Evolutionary conservation across 2,329 filamentous ascomycete species (phyloP).

Genomic region (Davidsoniella virescens): DNA sequence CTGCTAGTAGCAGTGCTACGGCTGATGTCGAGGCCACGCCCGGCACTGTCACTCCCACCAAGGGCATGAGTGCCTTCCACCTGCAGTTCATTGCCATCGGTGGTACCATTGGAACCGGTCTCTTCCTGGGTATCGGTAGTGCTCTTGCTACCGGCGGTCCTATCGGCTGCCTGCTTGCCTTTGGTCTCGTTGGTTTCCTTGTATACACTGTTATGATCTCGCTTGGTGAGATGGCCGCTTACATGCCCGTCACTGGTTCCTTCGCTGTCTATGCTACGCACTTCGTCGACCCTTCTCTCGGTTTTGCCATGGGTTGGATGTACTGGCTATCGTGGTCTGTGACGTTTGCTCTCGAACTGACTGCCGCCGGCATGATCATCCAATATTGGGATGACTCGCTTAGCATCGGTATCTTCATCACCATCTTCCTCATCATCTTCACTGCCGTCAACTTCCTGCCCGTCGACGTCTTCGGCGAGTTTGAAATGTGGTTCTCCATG

Average conservation of each 20-base stretch:
- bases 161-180: constrained; percentile 50
- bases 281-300: constrained; percentile 56
- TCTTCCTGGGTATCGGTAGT: constrained; percentile 52
- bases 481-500: constrained; percentile 63
- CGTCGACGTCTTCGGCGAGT: constrained; percentile 56
- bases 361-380: constrained; percentile 56
- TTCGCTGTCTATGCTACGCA: constrained; percentile 63
- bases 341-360: constrained; percentile 58
- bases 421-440: constrained; percentile 56
- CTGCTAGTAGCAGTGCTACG: background rate
- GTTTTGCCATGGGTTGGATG: constrained; percentile 68
- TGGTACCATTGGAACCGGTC: constrained; percentile 55
- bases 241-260: constrained; percentile 58
- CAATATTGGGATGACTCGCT: constrained; percentile 53
- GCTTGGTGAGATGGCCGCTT: constrained; percentile 59
- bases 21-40: background rate
- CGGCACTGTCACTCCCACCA: constrained; percentile 2
- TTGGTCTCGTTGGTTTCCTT: constrained; percentile 52
- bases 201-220: constrained; percentile 61
- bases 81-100: constrained; percentile 36
- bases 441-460: constrained; percentile 54
- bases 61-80: constrained; percentile 24
- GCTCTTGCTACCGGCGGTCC: constrained; percentile 49
- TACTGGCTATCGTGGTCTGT: constrained; percentile 70
- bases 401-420: constrained; percentile 56